phyloP scores from a whole-genome alignment of 2,329 filamentous ascomycete genomes.

The Diaporthe aspalathi region DNA sequence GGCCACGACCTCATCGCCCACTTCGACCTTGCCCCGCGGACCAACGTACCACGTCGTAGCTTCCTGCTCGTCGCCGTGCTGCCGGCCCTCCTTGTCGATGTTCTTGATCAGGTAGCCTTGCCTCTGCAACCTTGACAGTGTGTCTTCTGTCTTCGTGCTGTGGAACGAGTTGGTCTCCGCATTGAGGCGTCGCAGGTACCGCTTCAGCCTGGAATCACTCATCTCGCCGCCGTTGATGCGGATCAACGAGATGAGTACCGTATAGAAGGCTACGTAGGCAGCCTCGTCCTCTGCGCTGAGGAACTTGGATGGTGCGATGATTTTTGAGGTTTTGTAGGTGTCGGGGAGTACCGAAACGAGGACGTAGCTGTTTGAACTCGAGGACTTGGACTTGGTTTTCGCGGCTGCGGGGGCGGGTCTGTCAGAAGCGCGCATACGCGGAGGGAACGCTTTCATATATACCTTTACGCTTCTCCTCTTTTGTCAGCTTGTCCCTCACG shows the following conservation, averaged over 20 bases:
- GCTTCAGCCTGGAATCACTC: slow-evolving; percentile 80
- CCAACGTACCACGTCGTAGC: slow-evolving; percentile 86
- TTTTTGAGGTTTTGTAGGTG: slow-evolving; percentile 72
- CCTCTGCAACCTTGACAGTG: slow-evolving; percentile 79
- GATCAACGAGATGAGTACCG: slow-evolving; percentile 82
- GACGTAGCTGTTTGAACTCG: slow-evolving; percentile 78
- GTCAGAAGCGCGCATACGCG: slow-evolving; percentile 1
- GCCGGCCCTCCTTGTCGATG: slow-evolving; percentile 67
- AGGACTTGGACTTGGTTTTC: slow-evolving; percentile 58
- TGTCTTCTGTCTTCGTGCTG: slow-evolving; percentile 78
- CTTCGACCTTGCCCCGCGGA: slow-evolving; percentile 85
- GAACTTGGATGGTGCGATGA: slow-evolving; percentile 75
- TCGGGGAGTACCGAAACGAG: slow-evolving; percentile 78
- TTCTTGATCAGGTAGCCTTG: slow-evolving; percentile 86
- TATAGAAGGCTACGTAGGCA: slow-evolving; percentile 85
- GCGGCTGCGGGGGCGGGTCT: slow-evolving; percentile 46
- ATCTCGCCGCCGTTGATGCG: slow-evolving; percentile 78
- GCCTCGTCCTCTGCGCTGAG: slow-evolving; percentile 76
- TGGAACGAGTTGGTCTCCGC: slow-evolving; percentile 77
- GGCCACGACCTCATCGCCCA: slow-evolving; percentile 80
- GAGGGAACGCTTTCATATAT: slow-evolving; percentile 41
- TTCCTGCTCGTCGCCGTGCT: slow-evolving; percentile 73
- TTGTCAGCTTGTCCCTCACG: slow-evolving; percentile 80
- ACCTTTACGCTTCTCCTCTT: slow-evolving; percentile 83
- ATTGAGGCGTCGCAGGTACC: slow-evolving; percentile 80